These are phyloP conservation scores for Leccinum fuscescens DNA, from an alignment of 1,284 basidiomycete species.

Conservation along the genomic window DNA sequence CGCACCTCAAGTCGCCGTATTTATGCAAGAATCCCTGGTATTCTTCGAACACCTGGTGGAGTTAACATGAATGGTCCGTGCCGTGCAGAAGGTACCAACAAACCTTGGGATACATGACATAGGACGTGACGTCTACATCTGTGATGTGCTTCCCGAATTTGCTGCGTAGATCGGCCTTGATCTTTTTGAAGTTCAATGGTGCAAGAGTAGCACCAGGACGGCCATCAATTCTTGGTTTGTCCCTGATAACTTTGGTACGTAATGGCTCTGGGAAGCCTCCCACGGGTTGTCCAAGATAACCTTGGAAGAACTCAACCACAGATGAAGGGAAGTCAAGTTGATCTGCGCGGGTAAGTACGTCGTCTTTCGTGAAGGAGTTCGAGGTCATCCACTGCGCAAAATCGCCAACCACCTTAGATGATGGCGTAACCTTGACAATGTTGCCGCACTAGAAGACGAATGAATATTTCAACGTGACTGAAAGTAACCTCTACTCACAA, in stretches of 20 bases:
- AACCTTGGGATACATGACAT: constrained; percentile 95
- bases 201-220: constrained; percentile 87
- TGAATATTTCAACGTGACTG: constrained; percentile 17
- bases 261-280: constrained; percentile 99
- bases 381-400: constrained; percentile 99
- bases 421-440: constrained; percentile 98
- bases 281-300: constrained; percentile 94
- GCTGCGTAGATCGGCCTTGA: constrained; percentile 88
- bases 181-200: constrained; percentile 93
- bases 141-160: constrained; percentile 96
- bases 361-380: constrained; percentile 85
- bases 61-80: constrained; percentile 17
- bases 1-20: constrained; percentile 90
- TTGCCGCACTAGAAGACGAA: constrained; percentile 76
- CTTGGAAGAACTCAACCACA: constrained; percentile 96
- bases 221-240: constrained; percentile 90
- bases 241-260: constrained; percentile 88
- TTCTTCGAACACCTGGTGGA: constrained; percentile 88
- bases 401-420: constrained; percentile 98
- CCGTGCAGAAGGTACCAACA: constrained; percentile 11
- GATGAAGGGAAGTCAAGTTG: constrained; percentile 97
- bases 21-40: constrained; percentile 93
- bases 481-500: constrained; percentile 50
- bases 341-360: constrained; percentile 85
- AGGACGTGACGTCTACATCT: constrained; percentile 90